Evolutionary conservation across 2,329 filamentous ascomycete species (phyloP), one percentile per base, ranked within the genome.

Genomic region (Monosporascus sp.): DNA sequence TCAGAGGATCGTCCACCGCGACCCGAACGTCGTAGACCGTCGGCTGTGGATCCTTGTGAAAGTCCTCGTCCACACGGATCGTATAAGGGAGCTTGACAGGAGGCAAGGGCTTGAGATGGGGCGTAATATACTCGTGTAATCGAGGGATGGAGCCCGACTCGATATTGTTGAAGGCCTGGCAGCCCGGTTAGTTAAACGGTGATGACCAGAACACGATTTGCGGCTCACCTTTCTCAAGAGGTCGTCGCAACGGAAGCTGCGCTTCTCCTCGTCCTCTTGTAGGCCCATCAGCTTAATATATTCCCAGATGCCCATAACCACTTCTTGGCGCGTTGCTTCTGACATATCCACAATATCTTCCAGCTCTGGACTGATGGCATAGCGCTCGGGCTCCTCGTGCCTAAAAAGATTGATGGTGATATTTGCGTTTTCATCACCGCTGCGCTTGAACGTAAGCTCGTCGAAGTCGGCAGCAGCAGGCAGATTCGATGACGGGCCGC

Each of bases 211-310:
- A 24, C n/a, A 2, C 17, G 17, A 52, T n/a, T 7, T 28, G 49
- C 44, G 37, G 70, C 82, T 66, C 74, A 96, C 91, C 71, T 83
- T 84, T 73, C 82, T 87, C 50, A 99, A 71, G 47, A 86, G 79
- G 44, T 92, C 87, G 66, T 99, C 93, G 66, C 94, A 97, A 40
- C 89, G 87, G 63, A 99, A 93, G 56, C 89, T 88, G 57, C 94
- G 84, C 75, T 94, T 94, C 68, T 99, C 94, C 55, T 97, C 93
- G 59, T 96, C 92, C 68, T 97, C 93, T 69, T 96, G 91, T 47
- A 99, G 76, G 18, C 87, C 86, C 77, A 89, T 88, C 20, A 89
- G 79, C 62, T 90, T 87, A 60, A 96, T 89, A 65, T 99, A 99
- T 68, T 97, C 92, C 91, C 92, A 99, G 35, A 99, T 81, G 15